Conservation (phyloP, 1,284 basidiomycete genomes). For the Trichosporon sp. region DNA sequence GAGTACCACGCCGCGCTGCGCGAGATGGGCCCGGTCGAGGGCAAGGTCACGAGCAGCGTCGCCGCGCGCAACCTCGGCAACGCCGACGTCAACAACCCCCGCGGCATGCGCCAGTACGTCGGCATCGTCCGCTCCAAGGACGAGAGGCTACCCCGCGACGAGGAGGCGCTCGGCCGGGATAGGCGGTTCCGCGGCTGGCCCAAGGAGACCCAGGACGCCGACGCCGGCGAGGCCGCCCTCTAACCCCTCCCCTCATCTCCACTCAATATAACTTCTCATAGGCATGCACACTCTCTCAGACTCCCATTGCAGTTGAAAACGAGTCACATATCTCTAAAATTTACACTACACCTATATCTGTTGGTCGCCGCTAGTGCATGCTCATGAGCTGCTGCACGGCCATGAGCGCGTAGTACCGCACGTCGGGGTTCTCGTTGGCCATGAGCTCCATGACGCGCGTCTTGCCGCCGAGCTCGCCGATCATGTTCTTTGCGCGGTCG, state of each 20-base stretch:
- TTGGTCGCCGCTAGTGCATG: slow-evolving; percentile 29
- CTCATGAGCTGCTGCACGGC: slow-evolving; percentile 47
- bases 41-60: not conserved
- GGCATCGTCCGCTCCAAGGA: slow-evolving; percentile 73
- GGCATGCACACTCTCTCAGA: slow-evolving; percentile 2
- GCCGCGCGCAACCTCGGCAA: slow-evolving; percentile 13
- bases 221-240: not conserved
- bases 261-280: slow-evolving; percentile 1
- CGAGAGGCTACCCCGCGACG: slow-evolving; percentile 78
- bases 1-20: slow-evolving; percentile 34
- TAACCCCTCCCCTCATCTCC: not conserved
- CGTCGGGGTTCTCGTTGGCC: slow-evolving; percentile 79
- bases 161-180: slow-evolving; percentile 57
- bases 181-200: slow-evolving; percentile 49
- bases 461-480: slow-evolving; percentile 82
- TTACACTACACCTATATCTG: slow-evolving; percentile 8
- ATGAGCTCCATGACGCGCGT: slow-evolving; percentile 90
- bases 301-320: not conserved
- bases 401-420: slow-evolving; percentile 84
- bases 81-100: slow-evolving; percentile 39
- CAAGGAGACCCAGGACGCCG: slow-evolving; percentile 18
- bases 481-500: slow-evolving; percentile 81
- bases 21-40: slow-evolving; percentile 21
- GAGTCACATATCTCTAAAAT: slow-evolving; percentile 6
- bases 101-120: slow-evolving; percentile 61